Evolutionary conservation across 2,329 filamentous ascomycete species (phyloP).

Genomic region (Colletotrichum tropicicola): DNA sequence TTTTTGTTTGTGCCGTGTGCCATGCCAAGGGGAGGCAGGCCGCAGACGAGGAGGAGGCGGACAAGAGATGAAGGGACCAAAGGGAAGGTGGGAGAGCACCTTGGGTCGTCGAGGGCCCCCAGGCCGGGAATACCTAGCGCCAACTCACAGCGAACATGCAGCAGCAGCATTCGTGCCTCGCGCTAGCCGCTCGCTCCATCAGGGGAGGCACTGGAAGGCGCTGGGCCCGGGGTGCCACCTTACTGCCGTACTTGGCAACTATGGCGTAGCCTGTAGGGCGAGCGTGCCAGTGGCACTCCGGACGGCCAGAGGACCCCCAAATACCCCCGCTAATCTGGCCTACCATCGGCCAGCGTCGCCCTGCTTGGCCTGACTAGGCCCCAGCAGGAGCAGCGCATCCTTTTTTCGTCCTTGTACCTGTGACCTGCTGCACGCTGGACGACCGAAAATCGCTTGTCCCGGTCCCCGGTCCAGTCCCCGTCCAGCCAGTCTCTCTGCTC

Average conservation of each 20-base stretch:
- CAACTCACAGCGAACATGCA: background rate
- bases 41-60: background rate
- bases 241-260: slow-evolving; percentile 13
- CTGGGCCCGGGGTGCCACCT: background rate
- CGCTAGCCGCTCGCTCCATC: slow-evolving; percentile 16
- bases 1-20: slow-evolving; percentile 23
- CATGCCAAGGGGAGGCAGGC: background rate
- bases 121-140: slow-evolving; percentile 23
- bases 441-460: slow-evolving; percentile 10
- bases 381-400: background rate
- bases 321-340: slow-evolving; percentile 21
- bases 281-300: background rate
- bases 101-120: background rate
- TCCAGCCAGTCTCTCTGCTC: slow-evolving; percentile 16
- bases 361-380: slow-evolving; percentile 11
- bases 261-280: slow-evolving; percentile 28
- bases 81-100: background rate
- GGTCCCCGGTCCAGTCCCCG: background rate
- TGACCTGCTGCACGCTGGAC: slow-evolving; percentile 9
- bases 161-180: slow-evolving; percentile 16
- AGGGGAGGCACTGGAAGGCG: slow-evolving; percentile 19
- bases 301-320: slow-evolving; percentile 18
- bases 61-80: slow-evolving; percentile 19
- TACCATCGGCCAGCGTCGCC: slow-evolving; percentile 1
- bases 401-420: slow-evolving; percentile 8